These are phyloP conservation scores for Leersia perrieri DNA, from an alignment of 176 grass and related monocot genomes.

Conservation along the genomic window DNA sequence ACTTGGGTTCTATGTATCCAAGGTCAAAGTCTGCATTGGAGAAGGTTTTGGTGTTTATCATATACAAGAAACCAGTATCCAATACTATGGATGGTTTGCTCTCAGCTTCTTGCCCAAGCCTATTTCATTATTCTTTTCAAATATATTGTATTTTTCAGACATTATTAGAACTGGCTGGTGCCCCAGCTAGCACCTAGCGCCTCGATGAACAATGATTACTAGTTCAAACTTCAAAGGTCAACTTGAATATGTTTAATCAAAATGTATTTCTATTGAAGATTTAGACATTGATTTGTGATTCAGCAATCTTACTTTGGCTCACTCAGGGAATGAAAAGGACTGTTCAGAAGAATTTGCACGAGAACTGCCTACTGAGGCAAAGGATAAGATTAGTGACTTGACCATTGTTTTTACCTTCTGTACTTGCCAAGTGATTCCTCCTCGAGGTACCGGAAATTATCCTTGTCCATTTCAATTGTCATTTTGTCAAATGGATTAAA, in stretches of 20 bases:
- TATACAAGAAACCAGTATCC: not conserved
- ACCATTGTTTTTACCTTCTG: not conserved
- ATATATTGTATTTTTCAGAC: not conserved
- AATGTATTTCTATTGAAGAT: not conserved
- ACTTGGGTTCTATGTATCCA: not conserved
- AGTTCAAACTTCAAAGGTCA: not conserved
- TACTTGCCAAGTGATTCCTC: not conserved
- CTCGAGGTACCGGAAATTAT: not conserved
- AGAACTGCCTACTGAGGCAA: not conserved
- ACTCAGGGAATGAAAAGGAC: not conserved
- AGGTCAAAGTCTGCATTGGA: slow-evolving; percentile 12
- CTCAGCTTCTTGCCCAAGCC: slow-evolving; percentile 4
- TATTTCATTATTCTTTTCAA: not conserved
- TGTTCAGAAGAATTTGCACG: not conserved
- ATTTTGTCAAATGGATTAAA: not conserved
- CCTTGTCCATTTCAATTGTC: not conserved
- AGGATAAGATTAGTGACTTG: not conserved
- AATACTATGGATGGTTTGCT: slow-evolving; percentile 3
- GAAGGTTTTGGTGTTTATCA: not conserved
- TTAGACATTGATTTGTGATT: not conserved
- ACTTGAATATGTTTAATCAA: not conserved
- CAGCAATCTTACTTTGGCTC: not conserved
- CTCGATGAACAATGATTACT: not conserved
- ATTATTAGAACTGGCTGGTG: not conserved
- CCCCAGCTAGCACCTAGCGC: not conserved